These are phyloP conservation scores for Cordyceps cateniannulata DNA, from an alignment of 2,329 filamentous ascomycete species.

Conservation along the genomic window DNA sequence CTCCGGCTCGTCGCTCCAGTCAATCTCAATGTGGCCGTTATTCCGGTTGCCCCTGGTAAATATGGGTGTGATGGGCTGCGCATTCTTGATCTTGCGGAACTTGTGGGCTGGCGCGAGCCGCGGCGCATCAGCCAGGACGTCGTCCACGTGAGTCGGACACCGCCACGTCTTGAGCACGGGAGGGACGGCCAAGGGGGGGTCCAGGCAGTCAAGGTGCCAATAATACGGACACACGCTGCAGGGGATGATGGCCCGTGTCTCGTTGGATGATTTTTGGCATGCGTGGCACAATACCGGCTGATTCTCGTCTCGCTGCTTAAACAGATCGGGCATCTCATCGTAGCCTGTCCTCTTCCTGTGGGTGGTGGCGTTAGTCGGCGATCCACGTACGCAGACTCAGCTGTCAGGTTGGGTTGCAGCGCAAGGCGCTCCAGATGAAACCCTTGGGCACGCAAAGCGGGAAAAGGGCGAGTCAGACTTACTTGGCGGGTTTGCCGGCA, in stretches of 20 bases:
- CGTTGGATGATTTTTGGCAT: constrained; percentile 61
- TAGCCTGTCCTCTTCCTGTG: constrained; percentile 47
- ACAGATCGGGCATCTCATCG: constrained; percentile 60
- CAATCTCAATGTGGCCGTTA: constrained; percentile 66
- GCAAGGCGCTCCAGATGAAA: not conserved
- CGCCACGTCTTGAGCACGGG: constrained; percentile 75
- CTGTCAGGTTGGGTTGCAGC: not conserved
- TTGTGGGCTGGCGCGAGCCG: constrained; percentile 54
- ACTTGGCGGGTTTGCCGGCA: constrained; percentile 57
- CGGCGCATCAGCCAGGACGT: constrained; percentile 58
- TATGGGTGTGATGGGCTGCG: constrained; percentile 43
- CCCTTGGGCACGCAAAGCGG: not conserved
- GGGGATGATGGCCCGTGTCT: constrained; percentile 65
- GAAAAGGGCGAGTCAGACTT: constrained; percentile 16
- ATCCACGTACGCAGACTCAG: not conserved
- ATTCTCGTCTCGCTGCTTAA: constrained; percentile 67
- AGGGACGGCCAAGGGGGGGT: constrained; percentile 74
- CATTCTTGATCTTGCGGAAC: constrained; percentile 54
- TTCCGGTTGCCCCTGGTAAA: constrained; percentile 60
- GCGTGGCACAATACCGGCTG: constrained; percentile 70
- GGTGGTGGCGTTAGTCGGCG: not conserved
- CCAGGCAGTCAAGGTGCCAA: constrained; percentile 91
- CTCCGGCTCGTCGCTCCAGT: constrained; percentile 51
- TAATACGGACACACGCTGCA: constrained; percentile 76
- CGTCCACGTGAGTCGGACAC: constrained; percentile 81